These are phyloP conservation scores for Chytridium lagenaria DNA, from an alignment of 371 early-diverging fungal species.

Conservation along the genomic window DNA sequence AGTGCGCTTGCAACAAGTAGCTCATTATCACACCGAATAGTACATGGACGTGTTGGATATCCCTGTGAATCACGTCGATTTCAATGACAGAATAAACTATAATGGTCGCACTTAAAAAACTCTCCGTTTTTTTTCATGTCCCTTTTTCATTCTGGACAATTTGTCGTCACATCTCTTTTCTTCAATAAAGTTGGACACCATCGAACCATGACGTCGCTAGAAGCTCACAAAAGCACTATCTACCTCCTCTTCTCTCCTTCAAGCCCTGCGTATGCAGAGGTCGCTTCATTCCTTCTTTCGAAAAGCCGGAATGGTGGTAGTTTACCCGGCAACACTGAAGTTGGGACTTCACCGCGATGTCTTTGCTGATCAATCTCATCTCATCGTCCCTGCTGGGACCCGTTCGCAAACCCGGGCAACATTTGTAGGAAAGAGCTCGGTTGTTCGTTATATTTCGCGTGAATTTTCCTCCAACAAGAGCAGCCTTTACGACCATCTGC, in stretches of 20 bases:
- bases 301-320: not conserved
- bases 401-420: constrained; percentile 22
- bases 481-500: constrained; percentile 19
- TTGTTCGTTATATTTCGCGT: constrained; percentile 46
- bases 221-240: constrained; percentile 37
- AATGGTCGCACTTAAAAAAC: too few relatives aligned
- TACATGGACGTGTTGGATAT: too few relatives aligned
- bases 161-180: not conserved
- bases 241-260: constrained; percentile 48
- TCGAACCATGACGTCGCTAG: constrained; percentile 16
- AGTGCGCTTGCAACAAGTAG: too few relatives aligned
- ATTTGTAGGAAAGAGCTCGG: constrained; percentile 42
- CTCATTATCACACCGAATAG: too few relatives aligned
- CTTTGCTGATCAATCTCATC: constrained; percentile 22
- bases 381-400: constrained; percentile 44
- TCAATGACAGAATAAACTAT: too few relatives aligned
- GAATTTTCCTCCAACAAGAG: constrained; percentile 22
- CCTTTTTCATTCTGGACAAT: not conserved
- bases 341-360: constrained; percentile 46
- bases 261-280: constrained; percentile 48
- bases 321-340: constrained; percentile 18
- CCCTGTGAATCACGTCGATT: too few relatives aligned
- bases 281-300: constrained; percentile 44
- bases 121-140: too few relatives aligned
- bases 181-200: too few relatives aligned